phyloP scores from a whole-genome alignment of 2,329 filamentous ascomycete species.

The Massarina eburnea region DNA sequence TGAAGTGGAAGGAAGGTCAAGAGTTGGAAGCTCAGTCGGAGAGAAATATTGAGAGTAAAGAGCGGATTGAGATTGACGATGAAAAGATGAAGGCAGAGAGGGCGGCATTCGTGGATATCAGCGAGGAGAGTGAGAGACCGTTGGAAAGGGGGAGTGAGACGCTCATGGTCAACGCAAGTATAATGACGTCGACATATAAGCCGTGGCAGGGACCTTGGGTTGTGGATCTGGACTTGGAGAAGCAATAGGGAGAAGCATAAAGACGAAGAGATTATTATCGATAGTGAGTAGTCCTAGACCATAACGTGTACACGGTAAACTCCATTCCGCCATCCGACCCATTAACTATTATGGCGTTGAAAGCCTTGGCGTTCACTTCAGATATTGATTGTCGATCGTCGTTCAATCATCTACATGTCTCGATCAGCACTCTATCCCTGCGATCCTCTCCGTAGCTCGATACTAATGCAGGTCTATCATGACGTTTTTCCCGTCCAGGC shows the following conservation, averaged over 20 bases:
- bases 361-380: too few relatives aligned
- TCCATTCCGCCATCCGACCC: too few relatives aligned
- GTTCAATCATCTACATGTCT: too few relatives aligned
- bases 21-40: slow-evolving; percentile 19
- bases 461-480: too few relatives aligned
- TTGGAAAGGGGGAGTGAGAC: slow-evolving; percentile 54
- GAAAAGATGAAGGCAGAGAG: slow-evolving; percentile 21
- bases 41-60: slow-evolving; percentile 18
- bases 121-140: slow-evolving; percentile 23
- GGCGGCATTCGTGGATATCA: slow-evolving; percentile 35
- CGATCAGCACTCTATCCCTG: too few relatives aligned
- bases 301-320: too few relatives aligned
- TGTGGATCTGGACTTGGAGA: slow-evolving; percentile 54
- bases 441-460: too few relatives aligned
- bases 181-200: slow-evolving; percentile 54
- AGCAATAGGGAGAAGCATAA: not conserved
- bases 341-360: too few relatives aligned
- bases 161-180: slow-evolving; percentile 60
- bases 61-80: slow-evolving; percentile 20
- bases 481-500: too few relatives aligned
- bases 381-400: too few relatives aligned
- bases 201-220: slow-evolving; percentile 58
- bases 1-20: slow-evolving; percentile 40
- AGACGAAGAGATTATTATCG: too few relatives aligned
- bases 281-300: too few relatives aligned